A percentile compares a stretch with the other conserved stretches of the same genome.
These are phyloP conservation scores for Wickerhamomyces ciferrii DNA, from an alignment of 805 yeast genomes.

Conservation along the genomic window DNA sequence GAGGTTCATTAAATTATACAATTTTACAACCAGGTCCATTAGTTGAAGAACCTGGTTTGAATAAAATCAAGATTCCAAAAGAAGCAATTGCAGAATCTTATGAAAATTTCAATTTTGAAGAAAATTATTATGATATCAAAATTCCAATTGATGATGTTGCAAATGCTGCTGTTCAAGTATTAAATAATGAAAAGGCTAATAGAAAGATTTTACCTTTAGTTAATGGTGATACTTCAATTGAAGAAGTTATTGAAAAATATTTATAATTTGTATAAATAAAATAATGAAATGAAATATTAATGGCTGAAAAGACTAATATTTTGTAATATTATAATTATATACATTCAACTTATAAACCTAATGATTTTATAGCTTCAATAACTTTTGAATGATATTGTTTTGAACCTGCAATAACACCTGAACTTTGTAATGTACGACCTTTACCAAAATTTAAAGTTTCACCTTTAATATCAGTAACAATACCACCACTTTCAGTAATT, in stretches of 20 bases:
- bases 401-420: slow-evolving; percentile 88
- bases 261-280: no score
- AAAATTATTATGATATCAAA: slow-evolving; percentile 12
- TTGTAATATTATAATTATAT: neutral
- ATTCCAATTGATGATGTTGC: slow-evolving; percentile 50
- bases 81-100: neutral
- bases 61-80: slow-evolving; percentile 23
- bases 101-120: slow-evolving; percentile 7
- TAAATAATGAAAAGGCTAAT: slow-evolving; percentile 28
- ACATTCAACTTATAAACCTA: neutral
- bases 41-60: slow-evolving; percentile 33
- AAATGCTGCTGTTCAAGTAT: slow-evolving; percentile 25
- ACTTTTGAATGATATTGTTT: slow-evolving; percentile 24
- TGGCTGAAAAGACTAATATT: no score
- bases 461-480: slow-evolving; percentile 83
- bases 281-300: no score
- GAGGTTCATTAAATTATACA: slow-evolving; percentile 41
- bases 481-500: slow-evolving; percentile 87
- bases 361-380: slow-evolving; percentile 21
- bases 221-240: slow-evolving; percentile 31
- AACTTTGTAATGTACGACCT: slow-evolving; percentile 75
- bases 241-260: slow-evolving; percentile 6
- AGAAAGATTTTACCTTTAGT: slow-evolving; percentile 36
- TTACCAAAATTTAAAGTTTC: slow-evolving; percentile 47
- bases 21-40: slow-evolving; percentile 46